Base-by-base conservation (phyloP, 495 filamentous ascomycete species). In the Talaromyces ruber region DNA sequence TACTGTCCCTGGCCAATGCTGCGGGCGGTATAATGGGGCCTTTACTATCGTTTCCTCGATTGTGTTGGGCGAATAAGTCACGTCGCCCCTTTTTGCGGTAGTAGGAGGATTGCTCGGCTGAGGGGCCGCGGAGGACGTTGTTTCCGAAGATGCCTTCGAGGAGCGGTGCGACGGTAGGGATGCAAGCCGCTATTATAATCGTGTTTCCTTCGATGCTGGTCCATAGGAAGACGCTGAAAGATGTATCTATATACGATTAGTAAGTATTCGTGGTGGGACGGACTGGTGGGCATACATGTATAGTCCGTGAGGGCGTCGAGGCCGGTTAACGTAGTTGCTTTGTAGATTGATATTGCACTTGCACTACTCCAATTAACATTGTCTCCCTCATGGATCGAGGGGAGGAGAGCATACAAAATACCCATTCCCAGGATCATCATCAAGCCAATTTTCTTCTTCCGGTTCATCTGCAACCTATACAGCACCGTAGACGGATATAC, bases 151-250 rank as follows among this genome's bases (percentile, higher is more conserved):
- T 34, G 5, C 74, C 30, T 29, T 81, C 75, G 61, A 72, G 63
- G 0, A 82, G 59, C 0, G 80, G 80, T 29, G 72, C 64, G 2
- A 82, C 68, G 51, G 79, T 70, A 6, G 79, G 79, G 55, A 82
- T 78, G 64, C 76, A 81, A 26, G 77, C 72, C 14, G 79, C 79
- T 32, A 81, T 75, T 62, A 79, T 78, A 62, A 81, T 69, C 29
- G 72, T 70, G 65, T 75, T 76, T 18, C 73, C 76, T 67, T 82
- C 79, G 67, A 79, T 67, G 29, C 76, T 79, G 53, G 75, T 80
- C 79, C 79, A 81, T 58, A 81, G 69, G 7, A 76, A 68, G 21
- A 79, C 64, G 30, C 75, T 70, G 18, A 73, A 65, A 6, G 70
- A 76, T 3, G 54, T 51, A 67, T 72, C 66, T 72, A 8, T 28